Conservation (phyloP, 345 rosid genomes). For the Hypericum androsaemum region DNA sequence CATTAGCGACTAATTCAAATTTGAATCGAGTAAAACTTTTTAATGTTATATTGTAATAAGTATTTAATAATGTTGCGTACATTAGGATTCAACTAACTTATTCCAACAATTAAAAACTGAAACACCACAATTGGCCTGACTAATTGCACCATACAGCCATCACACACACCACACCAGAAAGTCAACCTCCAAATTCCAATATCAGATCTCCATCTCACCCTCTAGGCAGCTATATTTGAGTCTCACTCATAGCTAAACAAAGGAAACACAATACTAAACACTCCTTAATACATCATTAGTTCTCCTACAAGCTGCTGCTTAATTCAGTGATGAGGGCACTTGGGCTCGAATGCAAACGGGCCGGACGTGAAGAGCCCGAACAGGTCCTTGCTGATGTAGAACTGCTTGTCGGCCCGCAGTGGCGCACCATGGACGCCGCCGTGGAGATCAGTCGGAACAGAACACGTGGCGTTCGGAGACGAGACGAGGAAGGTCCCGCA, state of each 20-base stretch:
- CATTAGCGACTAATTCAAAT: too few species aligned
- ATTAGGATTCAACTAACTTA: too few species aligned
- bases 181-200: too few species aligned
- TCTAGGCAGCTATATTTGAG: too few species aligned
- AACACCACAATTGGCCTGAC: too few species aligned
- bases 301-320: background rate
- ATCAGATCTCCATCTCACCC: too few species aligned
- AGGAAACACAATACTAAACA: background rate
- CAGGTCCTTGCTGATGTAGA: conserved; percentile 20
- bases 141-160: too few species aligned
- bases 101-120: too few species aligned
- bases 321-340: conserved; percentile 33
- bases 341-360: conserved; percentile 75
- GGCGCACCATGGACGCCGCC: conserved; percentile 48
- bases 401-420: conserved; percentile 39
- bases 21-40: too few species aligned
- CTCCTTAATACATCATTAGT: background rate
- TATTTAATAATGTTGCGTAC: too few species aligned
- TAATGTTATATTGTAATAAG: too few species aligned
- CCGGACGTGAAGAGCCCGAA: conserved; percentile 55
- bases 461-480: conserved; percentile 35
- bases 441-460: conserved; percentile 37
- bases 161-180: too few species aligned
- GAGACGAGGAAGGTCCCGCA: conserved; percentile 50
- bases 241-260: background rate